Conservation (phyloP, 169 alveolate genomes). For the Plasmodium gaboni region DNA sequence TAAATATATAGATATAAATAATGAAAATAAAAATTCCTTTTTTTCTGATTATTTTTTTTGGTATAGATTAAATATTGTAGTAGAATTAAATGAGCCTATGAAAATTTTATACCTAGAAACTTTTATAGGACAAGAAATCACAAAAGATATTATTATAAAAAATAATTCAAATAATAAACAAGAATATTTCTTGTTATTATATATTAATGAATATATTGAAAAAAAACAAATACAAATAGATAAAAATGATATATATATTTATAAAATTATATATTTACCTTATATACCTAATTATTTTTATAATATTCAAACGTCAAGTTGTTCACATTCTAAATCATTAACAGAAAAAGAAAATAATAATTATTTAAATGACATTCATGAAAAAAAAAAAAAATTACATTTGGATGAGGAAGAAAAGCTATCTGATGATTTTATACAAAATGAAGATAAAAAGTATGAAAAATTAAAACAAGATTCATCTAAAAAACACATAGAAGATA, state of each 20-base stretch:
- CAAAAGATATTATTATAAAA: conserved; percentile 58
- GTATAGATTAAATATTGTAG: conserved; percentile 36
- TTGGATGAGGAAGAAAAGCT: background rate
- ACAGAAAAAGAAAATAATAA: background rate
- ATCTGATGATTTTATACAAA: background rate
- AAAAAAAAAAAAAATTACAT: background rate
- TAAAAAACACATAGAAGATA: background rate
- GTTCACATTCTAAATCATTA: background rate
- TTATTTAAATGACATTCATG: background rate
- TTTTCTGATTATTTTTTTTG: conserved; percentile 38
- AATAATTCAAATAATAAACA: conserved; percentile 45
- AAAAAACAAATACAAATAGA: conserved; percentile 40
- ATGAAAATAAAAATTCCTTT: background rate
- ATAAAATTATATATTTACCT: conserved; percentile 42
- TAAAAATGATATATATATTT: conserved; percentile 26
- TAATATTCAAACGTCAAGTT: background rate
- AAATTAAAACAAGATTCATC: too few relatives aligned
- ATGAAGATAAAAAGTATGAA: background rate
- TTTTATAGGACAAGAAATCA: conserved; percentile 39
- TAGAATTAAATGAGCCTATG: conserved; percentile 48
- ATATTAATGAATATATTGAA: conserved; percentile 71
- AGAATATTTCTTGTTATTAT: conserved; percentile 42
- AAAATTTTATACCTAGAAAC: conserved; percentile 48
- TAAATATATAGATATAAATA: background rate
- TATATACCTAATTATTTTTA: conserved; percentile 50